A percentile compares a stretch with the other conserved stretches of the same genome.
These are phyloP conservation scores for Globisporangium recalcitrans DNA, from an alignment of 352 stramenopile genomes.

Conservation along the genomic window DNA sequence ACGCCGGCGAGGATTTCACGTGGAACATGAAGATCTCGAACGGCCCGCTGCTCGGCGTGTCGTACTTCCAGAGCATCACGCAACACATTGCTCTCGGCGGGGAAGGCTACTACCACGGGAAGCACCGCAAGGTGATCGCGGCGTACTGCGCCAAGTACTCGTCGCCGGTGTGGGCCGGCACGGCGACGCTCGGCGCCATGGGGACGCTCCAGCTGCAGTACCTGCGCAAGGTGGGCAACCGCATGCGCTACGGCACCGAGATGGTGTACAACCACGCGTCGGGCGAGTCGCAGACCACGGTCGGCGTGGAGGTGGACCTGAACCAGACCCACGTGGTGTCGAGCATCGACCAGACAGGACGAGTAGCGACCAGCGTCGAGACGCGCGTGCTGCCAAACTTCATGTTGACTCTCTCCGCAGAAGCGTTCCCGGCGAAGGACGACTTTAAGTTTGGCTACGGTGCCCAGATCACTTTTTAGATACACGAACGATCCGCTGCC, in stretches of 20 bases:
- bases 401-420: constrained; percentile 75
- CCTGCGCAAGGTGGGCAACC: constrained; percentile 77
- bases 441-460: constrained; percentile 91
- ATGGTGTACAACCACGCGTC: constrained; percentile 84
- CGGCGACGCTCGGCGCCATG: constrained; percentile 72
- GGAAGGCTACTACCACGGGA: constrained; percentile 87
- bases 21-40: constrained; percentile 90
- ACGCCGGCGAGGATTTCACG: constrained; percentile 76
- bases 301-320: constrained; percentile 81
- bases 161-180: constrained; percentile 59
- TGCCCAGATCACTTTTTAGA: constrained; percentile 86
- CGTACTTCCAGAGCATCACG: constrained; percentile 87
- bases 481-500: neutral
- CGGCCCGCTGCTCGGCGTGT: constrained; percentile 76
- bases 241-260: constrained; percentile 80
- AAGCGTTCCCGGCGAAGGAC: constrained; percentile 82
- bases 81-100: constrained; percentile 70
- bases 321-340: constrained; percentile 81
- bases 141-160: constrained; percentile 84
- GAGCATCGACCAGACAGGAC: constrained; percentile 78
- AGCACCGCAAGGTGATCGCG: constrained; percentile 82
- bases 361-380: constrained; percentile 79
- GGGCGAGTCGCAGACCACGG: constrained; percentile 75
- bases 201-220: constrained; percentile 84
- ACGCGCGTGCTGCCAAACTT: constrained; percentile 85